Evolutionary conservation across 2,329 filamentous ascomycete species (phyloP), one percentile per base, ranked within the genome.

Genomic region (Trichoderma polysporum): DNA sequence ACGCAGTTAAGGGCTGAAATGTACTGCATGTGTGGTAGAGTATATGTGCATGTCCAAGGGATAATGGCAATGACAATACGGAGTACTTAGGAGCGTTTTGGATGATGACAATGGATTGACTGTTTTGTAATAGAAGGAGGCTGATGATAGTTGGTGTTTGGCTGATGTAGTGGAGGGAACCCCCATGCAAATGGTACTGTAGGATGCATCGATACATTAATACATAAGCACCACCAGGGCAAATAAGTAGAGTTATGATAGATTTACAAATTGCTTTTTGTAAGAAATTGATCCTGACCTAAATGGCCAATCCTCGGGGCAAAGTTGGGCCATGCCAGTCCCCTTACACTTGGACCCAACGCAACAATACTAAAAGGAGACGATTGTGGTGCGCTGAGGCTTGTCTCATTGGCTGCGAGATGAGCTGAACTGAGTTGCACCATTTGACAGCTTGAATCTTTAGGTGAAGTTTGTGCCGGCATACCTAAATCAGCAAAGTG

Each of bases 331-430:
- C 15, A 39, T 39, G 8, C 2, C 17, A 12, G 41, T 10, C 17
- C n/a, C 22, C 41, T 45, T 45, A 45, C 3, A n/a, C n/a, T 37
- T 61, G 9, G 58, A 2, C 19, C 27, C 45, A 61, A 61, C 58
- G 15, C 58, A 39, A 61, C 58, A 61, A 61, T 61, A 33, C 58
- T 61, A 50, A 61, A 61, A 61, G n/a, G 22, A 45, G 58, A 39
- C 31, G 29, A 61, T 61, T 61, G 58, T 61, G 19, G 22, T 50
- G 9, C 13, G 22, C 9, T 19, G 15, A 45, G 31, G 31, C 45
- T 33, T 10, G 45, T 52, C 27, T 39, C 4, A 61, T 61, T 52
- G 58, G 58, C 45, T 47, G 58, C 31, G 19, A 45, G 27, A 33
- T 3, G 9, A 27, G 56, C 56, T 41, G 39, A 8, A 15, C 37